Evolutionary conservation across 371 early-diverging fungal genomes (phyloP).

Genomic region (Actinomortierella ambigua): DNA sequence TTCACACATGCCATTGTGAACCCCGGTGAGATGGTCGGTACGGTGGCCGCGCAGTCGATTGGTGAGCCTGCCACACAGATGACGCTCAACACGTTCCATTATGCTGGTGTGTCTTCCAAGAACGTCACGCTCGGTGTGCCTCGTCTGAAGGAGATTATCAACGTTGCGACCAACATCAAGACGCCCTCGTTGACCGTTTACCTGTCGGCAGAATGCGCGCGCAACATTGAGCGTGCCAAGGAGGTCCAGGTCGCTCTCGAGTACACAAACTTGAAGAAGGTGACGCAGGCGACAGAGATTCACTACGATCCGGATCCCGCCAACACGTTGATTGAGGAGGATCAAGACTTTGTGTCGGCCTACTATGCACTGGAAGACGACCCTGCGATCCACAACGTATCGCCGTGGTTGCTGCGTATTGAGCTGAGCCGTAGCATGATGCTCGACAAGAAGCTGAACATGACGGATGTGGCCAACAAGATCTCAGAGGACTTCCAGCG

Average conservation of each 20-base stretch:
- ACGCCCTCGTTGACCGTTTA: conserved; percentile 95
- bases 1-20: conserved; percentile 92
- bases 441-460: conserved; percentile 90
- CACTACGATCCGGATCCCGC: conserved; percentile 97
- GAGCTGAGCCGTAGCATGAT: conserved; percentile 88
- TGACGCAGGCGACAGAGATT: conserved; percentile 90
- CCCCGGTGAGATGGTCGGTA: conserved; percentile 99
- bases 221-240: conserved; percentile 88
- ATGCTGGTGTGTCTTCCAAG: conserved; percentile 98
- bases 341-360: conserved; percentile 91
- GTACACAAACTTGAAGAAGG: conserved; percentile 87
- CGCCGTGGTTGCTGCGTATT: conserved; percentile 97
- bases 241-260: conserved; percentile 91
- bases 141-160: conserved; percentile 99
- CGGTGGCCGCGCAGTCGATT: conserved; percentile 99
- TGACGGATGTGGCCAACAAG: conserved; percentile 75
- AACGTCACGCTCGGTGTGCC: conserved; percentile 99
- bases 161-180: conserved; percentile 97
- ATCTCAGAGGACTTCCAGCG: conserved; percentile 78
- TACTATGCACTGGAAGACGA: conserved; percentile 92
- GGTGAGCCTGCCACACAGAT: conserved; percentile 99
- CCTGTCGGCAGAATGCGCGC: conserved; percentile 77
- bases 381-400: conserved; percentile 63
- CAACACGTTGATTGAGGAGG: conserved; percentile 88
- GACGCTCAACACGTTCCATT: conserved; percentile 99